Base-by-base conservation (phyloP, 2,329 filamentous ascomycete genomes). In the Davidsoniella neocaledoniae region DNA sequence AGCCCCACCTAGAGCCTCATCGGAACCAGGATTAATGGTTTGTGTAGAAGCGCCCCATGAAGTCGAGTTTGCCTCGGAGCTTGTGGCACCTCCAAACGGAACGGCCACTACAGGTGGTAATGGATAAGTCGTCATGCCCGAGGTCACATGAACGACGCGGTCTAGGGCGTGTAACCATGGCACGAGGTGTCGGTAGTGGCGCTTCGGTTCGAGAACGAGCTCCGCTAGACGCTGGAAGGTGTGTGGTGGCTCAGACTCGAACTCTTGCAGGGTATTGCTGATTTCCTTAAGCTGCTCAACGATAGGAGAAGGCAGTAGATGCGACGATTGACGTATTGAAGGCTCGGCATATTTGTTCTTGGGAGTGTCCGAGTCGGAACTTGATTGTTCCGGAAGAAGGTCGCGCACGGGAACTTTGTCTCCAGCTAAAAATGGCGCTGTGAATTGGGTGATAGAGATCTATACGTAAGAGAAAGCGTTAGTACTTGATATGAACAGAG, bases 181-280 rank as follows among this genome's bases (percentile, higher is more conserved):
- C 1, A 85, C 78, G 2, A 96, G 73, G 48, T 79, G 83, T 54
- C 76, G 78, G 68, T 96, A 95, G 64, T 94, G 83, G 50, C 73
- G 72, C 53, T 71, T 81, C 1, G 91, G 91, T 23, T 72, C 66
- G 36, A 94, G 70, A 4, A 94, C 69, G 26, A 96, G 79, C 68
- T 98, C 91, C 19, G 87, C 79, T 19, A 98, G 74, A 38, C 91
- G 83, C 66, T 98, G 91, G 54, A 95, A 76, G 2, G 91, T 96
- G 62, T 96, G 86, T 0, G 91, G 91, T 1, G 91, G 90, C 57
- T 83, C 76, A 2, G 70, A 68, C 19, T 75, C 61, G 64, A 98
- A 98, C 56, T 74, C 75, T 2, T 69, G 70, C 46, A 94, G 69
- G 14, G 80, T 78, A 5, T 64, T 63, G 38, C 66, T 71, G 55